Evolutionary conservation across 345 rosid genomes (phyloP).

Genomic region (Salix koriyanagi): DNA sequence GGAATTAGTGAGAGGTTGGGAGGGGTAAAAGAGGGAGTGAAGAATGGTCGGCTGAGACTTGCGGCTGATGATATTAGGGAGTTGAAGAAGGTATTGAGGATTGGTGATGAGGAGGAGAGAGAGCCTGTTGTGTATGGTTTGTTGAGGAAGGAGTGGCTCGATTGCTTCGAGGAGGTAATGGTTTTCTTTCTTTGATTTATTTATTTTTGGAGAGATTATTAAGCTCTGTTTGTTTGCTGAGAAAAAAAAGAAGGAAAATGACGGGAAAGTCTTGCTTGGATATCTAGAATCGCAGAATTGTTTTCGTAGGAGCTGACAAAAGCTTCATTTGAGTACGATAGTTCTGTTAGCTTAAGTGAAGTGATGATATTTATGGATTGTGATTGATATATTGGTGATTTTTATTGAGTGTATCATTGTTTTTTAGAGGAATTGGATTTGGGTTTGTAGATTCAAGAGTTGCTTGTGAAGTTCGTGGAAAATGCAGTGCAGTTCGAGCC

Average conservation of each 20-base stretch:
- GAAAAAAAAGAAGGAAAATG: background rate
- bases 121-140: conserved; percentile 72
- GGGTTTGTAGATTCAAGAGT: conserved; percentile 89
- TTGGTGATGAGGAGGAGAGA: conserved; percentile 56
- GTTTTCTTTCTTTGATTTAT: background rate
- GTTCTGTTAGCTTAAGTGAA: too few species aligned
- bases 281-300: background rate
- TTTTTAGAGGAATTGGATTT: conserved; percentile 57
- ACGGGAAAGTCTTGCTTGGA: background rate
- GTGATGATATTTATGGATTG: conserved; percentile 3
- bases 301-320: too few species aligned
- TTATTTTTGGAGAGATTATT: background rate
- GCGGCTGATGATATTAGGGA: conserved; percentile 77
- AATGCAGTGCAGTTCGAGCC: conserved; percentile 67
- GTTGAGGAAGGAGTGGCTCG: conserved; percentile 70
- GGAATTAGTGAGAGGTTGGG: conserved; percentile 61
- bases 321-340: background rate
- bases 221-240: conserved; percentile 16
- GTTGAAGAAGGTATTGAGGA: conserved; percentile 60
- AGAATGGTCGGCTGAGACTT: conserved; percentile 51
- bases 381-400: conserved; percentile 33
- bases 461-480: conserved; percentile 65
- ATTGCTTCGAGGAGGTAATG: conserved; percentile 78
- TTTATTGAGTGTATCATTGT: conserved; percentile 38
- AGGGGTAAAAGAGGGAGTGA: conserved; percentile 52